phyloP scores from a whole-genome alignment of 495 filamentous ascomycete genomes.

The Penicillium fimorum region DNA sequence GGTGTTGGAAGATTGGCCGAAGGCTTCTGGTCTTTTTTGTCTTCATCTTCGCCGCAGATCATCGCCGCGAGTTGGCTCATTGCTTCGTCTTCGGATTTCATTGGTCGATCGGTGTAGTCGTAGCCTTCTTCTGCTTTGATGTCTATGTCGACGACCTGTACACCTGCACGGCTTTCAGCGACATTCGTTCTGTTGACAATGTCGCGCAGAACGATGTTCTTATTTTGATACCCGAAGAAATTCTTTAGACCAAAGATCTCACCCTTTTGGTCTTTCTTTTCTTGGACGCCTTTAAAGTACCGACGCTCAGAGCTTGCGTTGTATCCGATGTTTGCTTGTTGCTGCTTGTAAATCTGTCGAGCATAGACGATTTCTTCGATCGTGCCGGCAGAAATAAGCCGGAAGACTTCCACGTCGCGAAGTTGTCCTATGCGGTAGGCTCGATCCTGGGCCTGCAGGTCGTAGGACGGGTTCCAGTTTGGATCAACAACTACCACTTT shows the following conservation, averaged over 20 bases:
- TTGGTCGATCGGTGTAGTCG: constrained; percentile 11
- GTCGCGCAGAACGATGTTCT: constrained; percentile 78
- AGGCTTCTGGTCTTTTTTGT: constrained; percentile 28
- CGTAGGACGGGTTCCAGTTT: constrained; percentile 94
- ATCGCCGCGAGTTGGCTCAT: constrained; percentile 75
- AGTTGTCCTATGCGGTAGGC: constrained; percentile 94
- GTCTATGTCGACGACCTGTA: constrained; percentile 73
- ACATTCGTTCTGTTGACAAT: constrained; percentile 98
- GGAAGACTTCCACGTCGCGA: constrained; percentile 93
- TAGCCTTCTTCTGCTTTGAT: constrained; percentile 56
- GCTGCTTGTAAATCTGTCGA: constrained; percentile 97
- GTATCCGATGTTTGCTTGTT: constrained; percentile 97
- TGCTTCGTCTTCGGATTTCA: constrained; percentile 50
- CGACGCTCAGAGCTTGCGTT: constrained; percentile 86
- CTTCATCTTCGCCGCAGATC: constrained; percentile 55
- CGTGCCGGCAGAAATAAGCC: constrained; percentile 87
- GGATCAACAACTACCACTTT: constrained; percentile 98
- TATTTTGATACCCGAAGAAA: constrained; percentile 77
- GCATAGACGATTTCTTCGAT: constrained; percentile 98
- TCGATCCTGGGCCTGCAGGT: constrained; percentile 94
- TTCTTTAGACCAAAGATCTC: constrained; percentile 93
- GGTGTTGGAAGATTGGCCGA: constrained; percentile 13
- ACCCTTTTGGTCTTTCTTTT: constrained; percentile 75
- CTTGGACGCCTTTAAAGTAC: constrained; percentile 94
- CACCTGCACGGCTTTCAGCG: constrained; percentile 84